Base-by-base conservation (phyloP, 805 yeast genomes). In the Saturnispora galanensis region DNA sequence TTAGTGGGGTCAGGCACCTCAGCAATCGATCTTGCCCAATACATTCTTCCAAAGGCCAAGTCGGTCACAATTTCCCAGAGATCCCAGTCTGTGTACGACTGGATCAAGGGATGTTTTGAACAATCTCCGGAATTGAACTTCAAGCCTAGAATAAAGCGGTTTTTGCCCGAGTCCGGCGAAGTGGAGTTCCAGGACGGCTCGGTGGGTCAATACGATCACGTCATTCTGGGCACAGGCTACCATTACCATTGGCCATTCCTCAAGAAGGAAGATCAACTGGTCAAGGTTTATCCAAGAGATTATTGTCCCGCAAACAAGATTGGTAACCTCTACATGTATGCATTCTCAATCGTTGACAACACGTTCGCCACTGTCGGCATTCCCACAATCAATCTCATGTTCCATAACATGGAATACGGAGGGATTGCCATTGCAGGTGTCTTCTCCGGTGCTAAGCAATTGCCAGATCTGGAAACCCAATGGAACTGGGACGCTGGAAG, bases 381-480 rank as follows among this genome's bases (percentile, higher is more conserved):
- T 7, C 59, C 72, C 12, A 52, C 69, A 2, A 66, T 75, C 1
- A 68, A 71, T 2, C 53, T 72, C 21, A 66, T 69, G 49, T 74
- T 73, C 61, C 70, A 71, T 41, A 64, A 71, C 12, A 70, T 74
- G 50, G 81, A 76, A 52, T 62, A 71, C 2, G 59, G 66, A 39
- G 74, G 77, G 1, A 71, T 76, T n/a, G 77, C 79, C 0, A 60
- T 76, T 41, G 75, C 77, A 12, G 80, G 80, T n/a, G 70, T 73
- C 4, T 76, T 78, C 76, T 63, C 76, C 2, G 66, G 67, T 12
- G 60, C 60, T 28, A 59, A 55, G 21, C 11, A 49, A 10, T 54
- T 74, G 21, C 79, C 80, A 1, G 36, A 66, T 0, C 48, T 54
- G 12, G 64, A 64, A 26, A 71, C 66, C 18, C 76, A 72, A 52